Percentiles rank a stretch among this genome's conserved stretches.
Conservation (phyloP, 352 stramenopile genomes). For the Pythium graminicola region DNA sequence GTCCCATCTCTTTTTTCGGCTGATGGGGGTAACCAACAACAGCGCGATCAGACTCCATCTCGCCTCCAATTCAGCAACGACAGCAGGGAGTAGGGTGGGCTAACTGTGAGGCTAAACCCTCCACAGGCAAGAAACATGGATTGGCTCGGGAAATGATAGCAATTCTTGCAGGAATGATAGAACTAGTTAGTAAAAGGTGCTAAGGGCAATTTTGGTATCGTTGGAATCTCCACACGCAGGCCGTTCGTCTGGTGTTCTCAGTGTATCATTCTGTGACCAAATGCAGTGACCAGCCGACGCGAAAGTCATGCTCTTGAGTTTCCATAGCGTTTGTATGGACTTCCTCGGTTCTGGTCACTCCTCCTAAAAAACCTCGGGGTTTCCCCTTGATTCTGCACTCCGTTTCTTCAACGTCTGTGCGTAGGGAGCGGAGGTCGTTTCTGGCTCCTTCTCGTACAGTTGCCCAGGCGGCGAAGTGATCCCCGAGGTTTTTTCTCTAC, state of each 20-base stretch:
- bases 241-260: constrained; percentile 15
- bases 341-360: constrained; percentile 13
- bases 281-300: neutral
- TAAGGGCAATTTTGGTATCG: neutral
- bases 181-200: neutral
- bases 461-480: constrained; percentile 21
- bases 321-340: constrained; percentile 23
- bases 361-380: constrained; percentile 37
- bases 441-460: constrained; percentile 30
- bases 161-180: neutral
- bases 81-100: constrained; percentile 4
- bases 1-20: constrained; percentile 33
- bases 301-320: constrained; percentile 13
- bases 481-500: constrained; percentile 25
- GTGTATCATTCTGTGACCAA: constrained; percentile 7
- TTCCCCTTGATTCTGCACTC: constrained; percentile 34
- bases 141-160: constrained; percentile 23
- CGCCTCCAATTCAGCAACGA: constrained; percentile 32
- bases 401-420: constrained; percentile 31
- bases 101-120: constrained; percentile 24
- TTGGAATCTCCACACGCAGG: constrained; percentile 5
- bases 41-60: constrained; percentile 23
- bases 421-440: constrained; percentile 22
- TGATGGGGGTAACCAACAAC: constrained; percentile 28
- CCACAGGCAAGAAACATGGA: constrained; percentile 11